These are phyloP conservation scores for Brasenia schreberi DNA, from an alignment of 164 flowering plant genomes.

Conservation along the genomic window DNA sequence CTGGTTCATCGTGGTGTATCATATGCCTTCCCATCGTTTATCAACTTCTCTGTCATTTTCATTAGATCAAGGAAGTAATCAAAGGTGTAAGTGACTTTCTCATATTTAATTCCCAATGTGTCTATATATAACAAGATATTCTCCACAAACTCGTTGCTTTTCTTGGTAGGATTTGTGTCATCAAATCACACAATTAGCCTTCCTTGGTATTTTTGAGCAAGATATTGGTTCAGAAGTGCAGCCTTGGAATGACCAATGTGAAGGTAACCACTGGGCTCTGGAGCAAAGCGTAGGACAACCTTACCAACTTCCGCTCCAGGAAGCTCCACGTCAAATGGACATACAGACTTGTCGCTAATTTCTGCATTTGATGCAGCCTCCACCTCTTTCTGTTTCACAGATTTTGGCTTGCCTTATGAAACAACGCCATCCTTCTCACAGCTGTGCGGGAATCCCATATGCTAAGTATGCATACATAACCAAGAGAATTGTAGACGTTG, in stretches of 20 bases:
- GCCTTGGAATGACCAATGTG: slow-evolving; percentile 83
- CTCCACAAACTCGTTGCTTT: slow-evolving; percentile 72
- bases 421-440: slow-evolving; percentile 1
- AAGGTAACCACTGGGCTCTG: slow-evolving; percentile 79
- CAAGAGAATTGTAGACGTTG: too few relatives aligned
- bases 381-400: slow-evolving; percentile 17
- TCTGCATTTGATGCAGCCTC: slow-evolving; percentile 21
- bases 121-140: slow-evolving; percentile 53
- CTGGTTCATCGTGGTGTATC: slow-evolving; percentile 47
- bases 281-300: slow-evolving; percentile 63
- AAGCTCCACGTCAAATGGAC: slow-evolving; percentile 41
- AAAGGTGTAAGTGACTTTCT: slow-evolving; percentile 54
- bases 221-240: slow-evolving; percentile 54
- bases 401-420: slow-evolving; percentile 19
- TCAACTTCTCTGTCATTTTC: slow-evolving; percentile 82
- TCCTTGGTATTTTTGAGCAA: slow-evolving; percentile 58
- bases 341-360: slow-evolving; percentile 17
- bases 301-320: slow-evolving; percentile 63
- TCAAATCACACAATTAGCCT: slow-evolving; percentile 55
- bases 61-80: slow-evolving; percentile 76
- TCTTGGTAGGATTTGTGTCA: slow-evolving; percentile 74
- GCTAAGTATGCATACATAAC: too few relatives aligned
- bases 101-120: slow-evolving; percentile 51
- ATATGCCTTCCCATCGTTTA: slow-evolving; percentile 73
- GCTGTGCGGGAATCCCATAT: too few relatives aligned